Conservation (phyloP, 2,329 filamentous ascomycete species). For the Alternaria triticimaculans region DNA sequence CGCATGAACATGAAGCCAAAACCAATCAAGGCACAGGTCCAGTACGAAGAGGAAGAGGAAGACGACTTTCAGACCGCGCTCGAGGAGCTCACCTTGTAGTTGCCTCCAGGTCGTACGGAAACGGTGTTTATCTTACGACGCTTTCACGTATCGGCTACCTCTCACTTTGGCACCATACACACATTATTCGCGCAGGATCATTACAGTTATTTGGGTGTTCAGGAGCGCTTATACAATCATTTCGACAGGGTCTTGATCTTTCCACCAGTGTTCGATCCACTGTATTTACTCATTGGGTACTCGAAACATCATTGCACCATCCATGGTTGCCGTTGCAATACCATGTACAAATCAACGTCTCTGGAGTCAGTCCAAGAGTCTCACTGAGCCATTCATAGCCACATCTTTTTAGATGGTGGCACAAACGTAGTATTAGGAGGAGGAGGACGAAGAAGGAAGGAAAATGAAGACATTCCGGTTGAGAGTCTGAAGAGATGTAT, state of each 20-base stretch:
- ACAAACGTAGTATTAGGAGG: neutral
- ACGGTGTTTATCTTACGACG: neutral
- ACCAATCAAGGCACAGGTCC: constrained; percentile 27
- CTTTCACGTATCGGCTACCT: neutral
- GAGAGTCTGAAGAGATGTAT: neutral
- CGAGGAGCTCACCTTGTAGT: neutral
- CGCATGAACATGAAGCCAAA: constrained; percentile 41
- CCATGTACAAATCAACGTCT: neutral
- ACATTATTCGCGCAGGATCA: neutral
- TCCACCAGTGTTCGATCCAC: neutral
- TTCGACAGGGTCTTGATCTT: neutral
- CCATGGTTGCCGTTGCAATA: neutral
- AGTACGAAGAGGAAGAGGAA: constrained; percentile 19
- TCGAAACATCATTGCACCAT: neutral
- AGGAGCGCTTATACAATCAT: neutral
- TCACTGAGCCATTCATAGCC: constrained; percentile 17
- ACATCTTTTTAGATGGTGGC: constrained; percentile 1
- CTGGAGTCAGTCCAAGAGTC: neutral
- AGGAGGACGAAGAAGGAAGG: constrained; percentile 8
- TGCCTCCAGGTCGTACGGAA: neutral
- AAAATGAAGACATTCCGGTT: neutral
- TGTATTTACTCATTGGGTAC: neutral
- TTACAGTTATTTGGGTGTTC: neutral
- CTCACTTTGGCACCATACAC: neutral
- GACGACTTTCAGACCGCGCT: constrained; percentile 26